Base-by-base conservation (phyloP, 768 basidiomycete species). In the Tremella mesenterica region DNA sequence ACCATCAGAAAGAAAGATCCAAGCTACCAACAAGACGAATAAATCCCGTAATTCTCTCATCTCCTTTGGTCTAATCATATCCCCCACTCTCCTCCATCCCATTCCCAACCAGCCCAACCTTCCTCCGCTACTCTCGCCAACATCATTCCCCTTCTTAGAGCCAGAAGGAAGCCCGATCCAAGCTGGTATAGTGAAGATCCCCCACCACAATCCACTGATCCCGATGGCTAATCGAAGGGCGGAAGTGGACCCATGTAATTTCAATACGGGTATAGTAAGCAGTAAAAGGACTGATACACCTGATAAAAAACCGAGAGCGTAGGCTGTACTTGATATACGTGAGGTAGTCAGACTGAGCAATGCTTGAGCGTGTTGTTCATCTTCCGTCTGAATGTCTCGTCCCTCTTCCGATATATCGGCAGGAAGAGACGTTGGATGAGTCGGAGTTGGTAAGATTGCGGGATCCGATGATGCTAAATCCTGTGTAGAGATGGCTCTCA, bases 1-100 rank as follows among this genome's bases (percentile, higher is more conserved):
- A 86, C 89, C 88, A 64, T 97, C 92, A 1, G 86, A 88, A 21
- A 97, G 80, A 12, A 97, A 78, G 70, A 95, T 92, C 91, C 92
- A 96, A 0, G 93, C 89, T 4, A 83, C 80, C 38, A 96, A 83
- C 63, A 88, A 96, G 60, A 80, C 80, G 77, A 92, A 97, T 1
- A 91, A 90, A 64, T 89, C 84, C 27, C 80, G 79, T 14, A 96
- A 76, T 48, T 80, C 79, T 69, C 79, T 80, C 34, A 92, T 81
- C 66, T 93, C 84, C 7, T 74, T 75, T 78, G 81, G 83, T 1
- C 76, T 77, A 20, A 96, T 76, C 85, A 90, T 90, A 28, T 74
- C 76, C 0, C 81, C 83, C 0, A 97, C 77, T 21, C 84, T 75
- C 49, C 76, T 78, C 92, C 92, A 96, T 0, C 88, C 86, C 79